Evolutionary conservation across 2,329 filamentous ascomycete species (phyloP).

Genomic region (Aureobasidium sp.): DNA sequence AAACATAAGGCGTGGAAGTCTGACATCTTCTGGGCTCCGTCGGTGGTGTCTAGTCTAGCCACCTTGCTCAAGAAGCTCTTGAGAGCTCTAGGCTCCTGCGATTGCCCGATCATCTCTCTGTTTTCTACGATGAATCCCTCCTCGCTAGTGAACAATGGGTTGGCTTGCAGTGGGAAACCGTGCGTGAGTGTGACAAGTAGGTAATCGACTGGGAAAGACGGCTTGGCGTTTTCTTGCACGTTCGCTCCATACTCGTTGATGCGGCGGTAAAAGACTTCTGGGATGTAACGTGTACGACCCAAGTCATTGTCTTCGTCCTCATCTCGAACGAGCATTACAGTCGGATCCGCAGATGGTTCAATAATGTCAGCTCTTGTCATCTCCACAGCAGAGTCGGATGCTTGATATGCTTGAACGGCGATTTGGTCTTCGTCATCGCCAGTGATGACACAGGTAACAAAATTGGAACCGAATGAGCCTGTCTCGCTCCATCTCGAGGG

Average conservation of each 20-base stretch:
- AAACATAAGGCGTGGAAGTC: slow-evolving; percentile 95
- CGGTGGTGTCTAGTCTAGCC: slow-evolving; percentile 49
- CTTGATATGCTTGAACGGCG: slow-evolving; percentile 83
- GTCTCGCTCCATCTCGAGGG: slow-evolving; percentile 95
- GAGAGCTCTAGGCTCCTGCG: slow-evolving; percentile 65
- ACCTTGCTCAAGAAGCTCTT: slow-evolving; percentile 59
- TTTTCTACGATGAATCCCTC: slow-evolving; percentile 85
- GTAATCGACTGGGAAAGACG: slow-evolving; percentile 92
- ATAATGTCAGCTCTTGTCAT: slow-evolving; percentile 95
- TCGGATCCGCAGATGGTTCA: slow-evolving; percentile 87
- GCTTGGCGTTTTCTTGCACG: slow-evolving; percentile 95
- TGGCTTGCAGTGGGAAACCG: slow-evolving; percentile 77
- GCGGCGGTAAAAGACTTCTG: slow-evolving; percentile 90
- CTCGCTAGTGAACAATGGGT: slow-evolving; percentile 60
- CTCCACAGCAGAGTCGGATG: slow-evolving; percentile 89
- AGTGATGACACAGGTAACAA: slow-evolving; percentile 93
- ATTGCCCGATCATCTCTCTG: slow-evolving; percentile 74
- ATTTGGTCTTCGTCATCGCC: slow-evolving; percentile 87
- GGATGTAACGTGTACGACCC: slow-evolving; percentile 74
- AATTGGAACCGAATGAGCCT: slow-evolving; percentile 87
- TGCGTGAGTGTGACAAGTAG: slow-evolving; percentile 92
- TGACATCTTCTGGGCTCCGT: slow-evolving; percentile 62
- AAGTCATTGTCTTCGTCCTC: slow-evolving; percentile 76
- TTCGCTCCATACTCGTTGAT: slow-evolving; percentile 96
- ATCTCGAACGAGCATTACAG: slow-evolving; percentile 86